Evolutionary conservation across 2,329 filamentous ascomycete species (phyloP).

Genomic region (Pyrenochaeta sp.): DNA sequence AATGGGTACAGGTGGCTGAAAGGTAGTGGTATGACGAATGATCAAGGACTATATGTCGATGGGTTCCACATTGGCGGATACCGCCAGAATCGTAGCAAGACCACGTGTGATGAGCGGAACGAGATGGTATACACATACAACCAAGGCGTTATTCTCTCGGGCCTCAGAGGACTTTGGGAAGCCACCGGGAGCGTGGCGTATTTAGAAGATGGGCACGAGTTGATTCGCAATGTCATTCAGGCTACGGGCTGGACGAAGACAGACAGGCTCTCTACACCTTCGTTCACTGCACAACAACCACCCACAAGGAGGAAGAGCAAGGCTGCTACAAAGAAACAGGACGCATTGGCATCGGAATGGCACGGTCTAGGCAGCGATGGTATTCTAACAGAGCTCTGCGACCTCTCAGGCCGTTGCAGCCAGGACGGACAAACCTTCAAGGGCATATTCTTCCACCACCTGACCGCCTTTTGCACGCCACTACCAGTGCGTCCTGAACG

Average conservation of each 20-base stretch:
- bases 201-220: constrained; percentile 78
- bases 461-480: constrained; percentile 78
- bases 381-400: constrained; percentile 85
- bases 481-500: constrained; percentile 60
- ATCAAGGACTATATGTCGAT: constrained; percentile 78
- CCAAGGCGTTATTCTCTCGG: constrained; percentile 87
- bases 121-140: constrained; percentile 97
- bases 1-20: constrained; percentile 84
- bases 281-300: constrained; percentile 4
- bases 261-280: not conserved
- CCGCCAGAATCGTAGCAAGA: constrained; percentile 66
- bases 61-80: constrained; percentile 84
- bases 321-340: constrained; percentile 10
- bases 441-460: constrained; percentile 91
- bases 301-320: not conserved
- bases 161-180: constrained; percentile 80
- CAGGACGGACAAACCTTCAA: constrained; percentile 93
- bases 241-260: constrained; percentile 77
- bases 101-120: constrained; percentile 80
- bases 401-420: constrained; percentile 75
- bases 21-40: constrained; percentile 81
- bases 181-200: constrained; percentile 77
- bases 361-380: constrained; percentile 79
- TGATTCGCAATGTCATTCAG: constrained; percentile 76
- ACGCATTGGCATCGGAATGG: constrained; percentile 59